Evolutionary conservation across 208 protist species (phyloP), one percentile per base, ranked within the genome.

Genomic region (Entamoeba moshkovskii): DNA sequence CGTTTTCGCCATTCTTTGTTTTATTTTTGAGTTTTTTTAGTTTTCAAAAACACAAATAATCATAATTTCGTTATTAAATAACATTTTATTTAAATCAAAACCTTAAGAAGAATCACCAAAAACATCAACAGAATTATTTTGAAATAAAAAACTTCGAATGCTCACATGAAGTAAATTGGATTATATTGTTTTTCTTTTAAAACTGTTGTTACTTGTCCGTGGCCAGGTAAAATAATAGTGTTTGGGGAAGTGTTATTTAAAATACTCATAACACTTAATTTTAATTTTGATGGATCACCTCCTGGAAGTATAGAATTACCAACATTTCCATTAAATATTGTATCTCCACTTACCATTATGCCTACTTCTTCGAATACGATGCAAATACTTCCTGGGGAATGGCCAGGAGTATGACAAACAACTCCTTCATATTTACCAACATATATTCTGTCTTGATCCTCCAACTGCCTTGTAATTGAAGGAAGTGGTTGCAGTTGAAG

Each of bases 331-430:
- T 15, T 13, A 33, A 93, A 94, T 15, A 94, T 16, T 29, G 66
- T 93, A 66, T 94, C 93, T 66, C 93, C 93, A 44, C 73, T 49
- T 22, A 94, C 52, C 4, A 94, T n/a, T 33, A 93, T 49, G 5
- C 11, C 46, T 42, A 52, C 13, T 11, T 48, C 38, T 18, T 59
- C 48, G 85, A 52, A 91, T 29, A 93, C 52, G 5, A 94, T 59
- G 44, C 93, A 94, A n/a, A 94, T 93, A 45, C 33, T 48, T 1
- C 93, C 93, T 18, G 93, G 93, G 6, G 85, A 93, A 45, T 94
- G 93, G 3, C 93, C 93, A 29, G 93, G 93, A 22, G 85, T 93
- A 46, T 93, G 85, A 6, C 38, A 42, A 15, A 85, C 59, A 85
- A 85, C 59, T 13, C 59, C 59, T 38, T 85, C 59, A 38, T 85